phyloP scores from a whole-genome alignment of 257 asterid genomes.

The Hygrophila difformis region DNA sequence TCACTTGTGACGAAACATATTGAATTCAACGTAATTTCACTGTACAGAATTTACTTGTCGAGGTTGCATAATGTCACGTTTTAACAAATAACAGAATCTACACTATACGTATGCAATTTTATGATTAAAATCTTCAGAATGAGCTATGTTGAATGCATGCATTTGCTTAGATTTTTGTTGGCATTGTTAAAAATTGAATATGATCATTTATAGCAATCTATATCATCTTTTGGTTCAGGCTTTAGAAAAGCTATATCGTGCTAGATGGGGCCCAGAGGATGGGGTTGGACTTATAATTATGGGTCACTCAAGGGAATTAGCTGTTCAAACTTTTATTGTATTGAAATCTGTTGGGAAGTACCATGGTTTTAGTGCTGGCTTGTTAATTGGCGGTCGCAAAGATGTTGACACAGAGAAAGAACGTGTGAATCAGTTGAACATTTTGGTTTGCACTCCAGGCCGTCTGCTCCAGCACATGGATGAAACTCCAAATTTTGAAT shows the following conservation, averaged over 20 bases:
- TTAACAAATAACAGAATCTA: too few species aligned
- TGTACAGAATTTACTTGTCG: too few species aligned
- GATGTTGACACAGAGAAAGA: conserved; percentile 87
- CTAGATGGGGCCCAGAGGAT: conserved; percentile 94
- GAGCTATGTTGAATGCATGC: too few species aligned
- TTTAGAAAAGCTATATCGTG: conserved; percentile 67
- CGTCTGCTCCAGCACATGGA: conserved; percentile 99
- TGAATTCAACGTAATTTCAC: too few species aligned
- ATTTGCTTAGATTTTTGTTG: too few species aligned
- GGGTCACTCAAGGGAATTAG: conserved; percentile 96
- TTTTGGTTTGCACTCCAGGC: conserved; percentile 95
- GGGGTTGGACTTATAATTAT: conserved; percentile 93
- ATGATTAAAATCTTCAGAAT: too few species aligned
- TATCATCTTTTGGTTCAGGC: too few species aligned
- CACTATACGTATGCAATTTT: too few species aligned
- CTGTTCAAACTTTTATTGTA: conserved; percentile 73
- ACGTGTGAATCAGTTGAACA: conserved; percentile 65
- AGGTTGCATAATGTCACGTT: too few species aligned
- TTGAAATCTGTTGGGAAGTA: conserved; percentile 65
- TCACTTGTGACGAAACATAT: too few species aligned
- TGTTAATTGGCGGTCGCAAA: conserved; percentile 90
- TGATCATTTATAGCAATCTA: too few species aligned
- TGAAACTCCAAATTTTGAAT: conserved; percentile 88
- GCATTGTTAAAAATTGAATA: too few species aligned
- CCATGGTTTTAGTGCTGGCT: conserved; percentile 95